phyloP scores from a whole-genome alignment of 208 protist species.

The Tritrichomonas musculus region DNA sequence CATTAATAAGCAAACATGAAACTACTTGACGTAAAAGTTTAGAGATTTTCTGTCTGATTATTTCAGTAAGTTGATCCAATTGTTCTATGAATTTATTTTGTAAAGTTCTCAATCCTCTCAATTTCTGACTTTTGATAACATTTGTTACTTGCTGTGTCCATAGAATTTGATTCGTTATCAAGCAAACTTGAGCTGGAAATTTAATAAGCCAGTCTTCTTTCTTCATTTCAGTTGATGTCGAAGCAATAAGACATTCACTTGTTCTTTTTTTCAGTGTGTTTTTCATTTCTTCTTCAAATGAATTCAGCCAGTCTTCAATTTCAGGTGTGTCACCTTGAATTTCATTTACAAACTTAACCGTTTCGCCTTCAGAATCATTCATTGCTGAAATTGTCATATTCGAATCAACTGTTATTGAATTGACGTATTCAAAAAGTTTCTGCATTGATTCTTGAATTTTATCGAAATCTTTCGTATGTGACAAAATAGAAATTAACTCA shows the following conservation, averaged over 20 bases:
- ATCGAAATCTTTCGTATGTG: conserved; percentile 45
- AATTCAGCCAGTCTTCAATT: conserved; percentile 89
- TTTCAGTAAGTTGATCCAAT: not conserved
- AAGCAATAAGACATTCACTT: not conserved
- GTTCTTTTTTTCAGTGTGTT: not conserved
- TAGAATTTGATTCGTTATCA: conserved; percentile 74
- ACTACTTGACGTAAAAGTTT: not conserved
- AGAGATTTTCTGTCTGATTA: not conserved
- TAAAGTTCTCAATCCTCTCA: not conserved
- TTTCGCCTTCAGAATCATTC: conserved; percentile 49
- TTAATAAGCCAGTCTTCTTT: conserved; percentile 76
- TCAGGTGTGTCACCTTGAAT: conserved; percentile 54
- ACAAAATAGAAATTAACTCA: conserved; percentile 75
- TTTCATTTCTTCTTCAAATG: conserved; percentile 67
- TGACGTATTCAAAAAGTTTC: conserved; percentile 89
- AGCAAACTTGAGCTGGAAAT: conserved; percentile 76
- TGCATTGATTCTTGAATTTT: conserved; percentile 86
- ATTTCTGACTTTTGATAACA: conserved; percentile 56
- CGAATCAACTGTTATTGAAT: conserved; percentile 57
- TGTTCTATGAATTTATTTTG: conserved; percentile 53
- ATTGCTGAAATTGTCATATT: conserved; percentile 62
- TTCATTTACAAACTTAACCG: conserved; percentile 41
- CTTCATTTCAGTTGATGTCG: conserved; percentile 45
- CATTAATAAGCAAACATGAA: conserved; percentile 60
- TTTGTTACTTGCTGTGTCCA: conserved; percentile 78